Evolutionary conservation across 352 stramenopile genomes (phyloP).

Genomic region (Globisporangium paddicum): DNA sequence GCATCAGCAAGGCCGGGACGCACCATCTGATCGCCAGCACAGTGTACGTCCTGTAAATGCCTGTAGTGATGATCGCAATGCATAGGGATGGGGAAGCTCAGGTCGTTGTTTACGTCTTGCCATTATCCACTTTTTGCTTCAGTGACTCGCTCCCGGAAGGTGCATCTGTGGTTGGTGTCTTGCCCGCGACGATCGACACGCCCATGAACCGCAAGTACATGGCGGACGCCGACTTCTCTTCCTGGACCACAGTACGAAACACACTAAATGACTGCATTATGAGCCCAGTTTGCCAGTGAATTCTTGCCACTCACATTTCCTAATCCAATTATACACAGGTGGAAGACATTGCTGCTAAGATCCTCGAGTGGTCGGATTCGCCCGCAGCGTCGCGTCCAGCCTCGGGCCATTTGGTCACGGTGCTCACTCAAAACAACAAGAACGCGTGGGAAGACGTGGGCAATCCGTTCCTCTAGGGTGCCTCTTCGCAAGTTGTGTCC

Average conservation of each 20-base stretch:
- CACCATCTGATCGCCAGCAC: slow-evolving; percentile 83
- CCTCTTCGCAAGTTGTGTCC: background rate
- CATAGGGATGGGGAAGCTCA: no score
- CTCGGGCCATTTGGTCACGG: slow-evolving; percentile 69
- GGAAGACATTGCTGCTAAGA: slow-evolving; percentile 71
- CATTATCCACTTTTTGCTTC: background rate
- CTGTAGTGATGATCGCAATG: no score
- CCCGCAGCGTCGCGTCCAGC: slow-evolving; percentile 34
- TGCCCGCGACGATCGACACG: slow-evolving; percentile 84
- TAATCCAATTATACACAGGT: slow-evolving; percentile 21
- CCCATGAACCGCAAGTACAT: slow-evolving; percentile 88
- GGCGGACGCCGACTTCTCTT: slow-evolving; percentile 78
- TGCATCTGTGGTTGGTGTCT: slow-evolving; percentile 54
- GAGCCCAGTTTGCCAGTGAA: background rate
- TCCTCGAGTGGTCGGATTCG: slow-evolving; percentile 61
- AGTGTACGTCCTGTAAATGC: no score
- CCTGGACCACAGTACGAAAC: slow-evolving; percentile 63
- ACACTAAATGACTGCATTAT: background rate
- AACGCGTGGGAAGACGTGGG: slow-evolving; percentile 62
- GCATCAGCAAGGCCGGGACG: slow-evolving; percentile 88
- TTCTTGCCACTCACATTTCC: background rate
- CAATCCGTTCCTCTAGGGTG: slow-evolving; percentile 57
- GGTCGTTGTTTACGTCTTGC: no score
- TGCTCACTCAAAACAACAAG: slow-evolving; percentile 48
- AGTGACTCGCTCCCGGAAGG: slow-evolving; percentile 52